Evolutionary conservation across 1,139 yeast genomes (phyloP).

Genomic region (Geotrichum australiense): DNA sequence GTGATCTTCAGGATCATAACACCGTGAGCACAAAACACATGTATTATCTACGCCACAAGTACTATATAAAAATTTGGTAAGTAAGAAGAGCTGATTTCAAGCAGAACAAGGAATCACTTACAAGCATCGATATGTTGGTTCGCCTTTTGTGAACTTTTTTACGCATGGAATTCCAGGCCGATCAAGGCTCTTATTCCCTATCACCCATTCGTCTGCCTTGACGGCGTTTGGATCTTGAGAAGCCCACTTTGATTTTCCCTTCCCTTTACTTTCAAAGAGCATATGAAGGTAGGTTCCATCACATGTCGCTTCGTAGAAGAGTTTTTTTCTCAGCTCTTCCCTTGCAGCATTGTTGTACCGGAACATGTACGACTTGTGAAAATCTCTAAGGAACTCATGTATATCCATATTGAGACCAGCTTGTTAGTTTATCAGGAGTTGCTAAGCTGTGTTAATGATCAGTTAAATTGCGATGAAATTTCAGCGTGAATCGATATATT

Average conservation of each 20-base stretch:
- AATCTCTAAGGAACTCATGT: no score
- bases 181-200: conserved; percentile 4
- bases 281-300: conserved; percentile 44
- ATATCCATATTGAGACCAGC: no score
- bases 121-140: conserved; percentile 73
- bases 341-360: conserved; percentile 26
- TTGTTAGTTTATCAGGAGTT: no score
- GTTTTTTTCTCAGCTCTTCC: conserved; percentile 41
- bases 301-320: conserved; percentile 47
- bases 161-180: conserved; percentile 76
- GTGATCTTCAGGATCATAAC: conserved; percentile 69
- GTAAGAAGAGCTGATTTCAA: neutral
- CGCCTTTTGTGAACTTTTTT: conserved; percentile 70
- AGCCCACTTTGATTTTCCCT: conserved; percentile 10
- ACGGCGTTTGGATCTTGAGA: neutral
- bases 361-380: no score
- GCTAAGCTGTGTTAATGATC: no score
- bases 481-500: no score
- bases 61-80: conserved; percentile 19
- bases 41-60: conserved; percentile 85
- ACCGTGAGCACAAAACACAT: conserved; percentile 74
- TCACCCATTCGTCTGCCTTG: conserved; percentile 4
- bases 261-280: conserved; percentile 41
- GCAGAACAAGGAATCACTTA: conserved; percentile 21
- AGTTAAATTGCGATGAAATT: no score